phyloP scores from a whole-genome alignment of 495 filamentous ascomycete species.

The Lasiosphaeria hispida region DNA sequence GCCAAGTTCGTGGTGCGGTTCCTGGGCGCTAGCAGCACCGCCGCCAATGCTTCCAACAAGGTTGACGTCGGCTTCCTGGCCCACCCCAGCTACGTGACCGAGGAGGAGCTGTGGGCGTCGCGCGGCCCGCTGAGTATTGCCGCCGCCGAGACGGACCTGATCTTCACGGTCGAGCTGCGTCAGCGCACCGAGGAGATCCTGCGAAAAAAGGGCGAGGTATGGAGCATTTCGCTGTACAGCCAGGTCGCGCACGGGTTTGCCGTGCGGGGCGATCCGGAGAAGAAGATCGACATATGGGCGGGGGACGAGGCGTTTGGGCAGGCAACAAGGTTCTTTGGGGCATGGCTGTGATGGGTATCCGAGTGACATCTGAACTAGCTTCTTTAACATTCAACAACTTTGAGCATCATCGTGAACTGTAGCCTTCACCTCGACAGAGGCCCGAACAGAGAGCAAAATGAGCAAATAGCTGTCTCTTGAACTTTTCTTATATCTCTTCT shows the following conservation, averaged over 20 bases:
- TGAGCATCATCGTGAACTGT: too few species aligned
- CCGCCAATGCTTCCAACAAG: not conserved
- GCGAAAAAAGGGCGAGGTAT: slow-evolving; percentile 8
- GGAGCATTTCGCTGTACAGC: slow-evolving; percentile 4
- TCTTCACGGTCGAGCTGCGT: slow-evolving; percentile 9
- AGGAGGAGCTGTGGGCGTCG: not conserved
- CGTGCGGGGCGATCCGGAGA: slow-evolving; percentile 2
- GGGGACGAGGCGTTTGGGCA: slow-evolving; percentile 4
- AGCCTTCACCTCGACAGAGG: too few species aligned
- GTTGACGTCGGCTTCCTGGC: slow-evolving; percentile 12
- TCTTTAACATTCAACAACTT: too few species aligned
- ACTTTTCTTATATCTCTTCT: too few species aligned
- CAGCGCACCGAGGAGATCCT: slow-evolving; percentile 11
- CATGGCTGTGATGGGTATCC: slow-evolving; percentile 1
- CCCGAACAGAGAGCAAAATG: too few species aligned
- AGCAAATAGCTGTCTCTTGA: too few species aligned
- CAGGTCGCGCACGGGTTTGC: slow-evolving; percentile 12
- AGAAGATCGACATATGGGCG: not conserved
- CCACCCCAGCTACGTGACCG: slow-evolving; percentile 8
- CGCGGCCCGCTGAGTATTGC: slow-evolving; percentile 10
- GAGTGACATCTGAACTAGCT: too few species aligned
- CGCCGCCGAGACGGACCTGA: slow-evolving; percentile 8
- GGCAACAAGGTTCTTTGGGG: slow-evolving; percentile 5
- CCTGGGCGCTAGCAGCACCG: not conserved
- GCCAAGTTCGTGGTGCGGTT: slow-evolving; percentile 5